Conservation (phyloP, 768 basidiomycete species). For the Tremella yokohamensis region DNA sequence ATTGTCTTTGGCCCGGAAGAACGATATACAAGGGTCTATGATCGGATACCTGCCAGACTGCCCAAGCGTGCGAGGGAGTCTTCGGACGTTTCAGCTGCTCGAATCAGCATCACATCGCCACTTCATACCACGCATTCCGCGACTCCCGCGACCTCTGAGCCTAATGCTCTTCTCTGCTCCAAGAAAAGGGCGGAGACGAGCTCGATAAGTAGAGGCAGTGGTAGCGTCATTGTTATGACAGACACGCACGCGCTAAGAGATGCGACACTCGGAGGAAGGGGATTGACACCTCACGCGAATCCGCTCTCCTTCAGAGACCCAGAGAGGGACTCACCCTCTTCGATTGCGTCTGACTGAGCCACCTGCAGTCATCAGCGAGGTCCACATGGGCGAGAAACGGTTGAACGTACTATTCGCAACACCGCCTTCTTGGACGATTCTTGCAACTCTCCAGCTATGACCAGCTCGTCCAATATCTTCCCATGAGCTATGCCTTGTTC, state of each 20-base stretch:
- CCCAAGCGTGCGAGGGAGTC: slow-evolving; percentile 53
- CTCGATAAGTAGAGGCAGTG: too few relatives aligned
- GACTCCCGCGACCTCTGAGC: background rate
- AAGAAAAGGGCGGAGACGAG: too few relatives aligned
- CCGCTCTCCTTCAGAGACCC: slow-evolving; percentile 17
- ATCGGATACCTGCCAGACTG: slow-evolving; percentile 27
- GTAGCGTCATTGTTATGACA: background rate
- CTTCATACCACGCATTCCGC: too few relatives aligned
- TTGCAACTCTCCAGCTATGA: slow-evolving; percentile 89
- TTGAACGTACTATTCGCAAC: slow-evolving; percentile 52
- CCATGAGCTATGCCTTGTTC: background rate
- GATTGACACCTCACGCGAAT: slow-evolving; percentile 4
- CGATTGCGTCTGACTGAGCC: slow-evolving; percentile 53
- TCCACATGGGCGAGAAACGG: background rate
- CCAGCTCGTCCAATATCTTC: slow-evolving; percentile 79
- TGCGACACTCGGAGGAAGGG: background rate
- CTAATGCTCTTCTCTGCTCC: background rate
- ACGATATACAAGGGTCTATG: slow-evolving; percentile 1
- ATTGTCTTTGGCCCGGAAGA: too few relatives aligned
- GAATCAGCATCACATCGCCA: slow-evolving; percentile 8
- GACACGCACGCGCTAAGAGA: background rate
- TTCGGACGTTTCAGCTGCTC: slow-evolving; percentile 50
- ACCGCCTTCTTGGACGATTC: slow-evolving; percentile 77
- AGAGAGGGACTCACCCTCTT: slow-evolving; percentile 50
- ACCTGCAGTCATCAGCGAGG: slow-evolving; percentile 36